Conservation (phyloP, 441 rosid species). For the Biscutella laevigata region DNA sequence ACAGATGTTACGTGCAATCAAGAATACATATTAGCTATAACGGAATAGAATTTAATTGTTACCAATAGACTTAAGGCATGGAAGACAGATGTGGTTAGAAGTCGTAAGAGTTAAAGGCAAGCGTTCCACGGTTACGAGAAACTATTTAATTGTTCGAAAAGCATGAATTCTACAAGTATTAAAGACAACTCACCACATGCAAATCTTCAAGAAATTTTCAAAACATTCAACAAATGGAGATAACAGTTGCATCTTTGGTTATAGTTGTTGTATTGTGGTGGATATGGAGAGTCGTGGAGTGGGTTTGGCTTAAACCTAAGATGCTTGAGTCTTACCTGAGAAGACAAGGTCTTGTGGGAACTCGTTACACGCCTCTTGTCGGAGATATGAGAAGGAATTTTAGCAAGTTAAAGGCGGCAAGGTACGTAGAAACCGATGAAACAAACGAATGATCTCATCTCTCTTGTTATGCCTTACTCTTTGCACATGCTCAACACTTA, state of each 20-base stretch:
- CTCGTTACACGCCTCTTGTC: constrained; percentile 17
- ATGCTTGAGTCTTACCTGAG: constrained; percentile 25
- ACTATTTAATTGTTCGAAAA: neutral
- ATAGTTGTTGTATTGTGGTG: neutral
- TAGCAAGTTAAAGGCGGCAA: constrained; percentile 12
- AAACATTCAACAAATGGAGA: constrained; percentile 4
- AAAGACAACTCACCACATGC: constrained; percentile 3
- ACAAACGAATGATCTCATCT: constrained; percentile 16
- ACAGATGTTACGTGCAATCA: too few relatives aligned
- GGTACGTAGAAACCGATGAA: constrained; percentile 19
- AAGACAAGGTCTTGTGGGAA: constrained; percentile 24
- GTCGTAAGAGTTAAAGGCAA: neutral
- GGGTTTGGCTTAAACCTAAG: constrained; percentile 30
- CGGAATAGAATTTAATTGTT: neutral
- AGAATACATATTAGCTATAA: too few relatives aligned
- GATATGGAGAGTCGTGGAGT: constrained; percentile 14
- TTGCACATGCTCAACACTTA: constrained; percentile 14
- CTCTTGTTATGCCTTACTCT: constrained; percentile 13
- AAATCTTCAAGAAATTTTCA: neutral
- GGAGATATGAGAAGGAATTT: constrained; percentile 21
- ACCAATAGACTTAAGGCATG: constrained; percentile 8
- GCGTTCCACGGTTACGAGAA: neutral
- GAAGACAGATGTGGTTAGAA: constrained; percentile 13
- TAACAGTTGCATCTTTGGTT: neutral
- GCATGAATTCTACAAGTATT: neutral